Base-by-base conservation (phyloP, 257 asterid genomes). In the Coffea canephora region DNA sequence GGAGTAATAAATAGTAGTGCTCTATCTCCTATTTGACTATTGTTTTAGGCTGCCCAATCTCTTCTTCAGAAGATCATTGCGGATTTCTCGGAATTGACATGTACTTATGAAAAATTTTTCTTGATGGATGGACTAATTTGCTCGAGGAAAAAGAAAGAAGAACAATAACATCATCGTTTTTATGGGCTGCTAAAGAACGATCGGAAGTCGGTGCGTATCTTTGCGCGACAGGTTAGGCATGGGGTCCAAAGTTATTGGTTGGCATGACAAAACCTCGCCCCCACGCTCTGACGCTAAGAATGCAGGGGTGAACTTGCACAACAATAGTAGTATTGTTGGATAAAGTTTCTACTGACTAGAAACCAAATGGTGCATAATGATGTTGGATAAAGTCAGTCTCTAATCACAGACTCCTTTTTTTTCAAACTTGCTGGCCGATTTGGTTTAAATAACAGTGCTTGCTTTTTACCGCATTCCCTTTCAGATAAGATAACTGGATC, bases 241-340 rank as follows among this genome's bases (percentile, higher is more conserved):
- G 21, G 59, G 39, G 65, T 73, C 77, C 50, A 73, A 73, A 50
- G 43, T 7, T 59, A 8, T 73, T 50, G 66, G 49, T 73, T 50
- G 66, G 34, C 77, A 31, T 31, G 34, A 31, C 34, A 31, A 31
- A 31, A 31, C 64, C 31, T 15, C 1, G 49, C 49, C 48, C 48
- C 48, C 48, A 45, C 48, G 7, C 48, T 8, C 7, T 4, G 48
- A 25, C 12, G 23, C 11, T 19, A 25, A 27, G 43, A 0, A 4
- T 46, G 41, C 31, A n/a, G 19, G 19, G 64, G 0, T 15, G 11
- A 27, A 5, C 3, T 73, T 52, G 77, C 62, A 27, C 31, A 50
- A 5, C 65, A 73, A 0, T 73, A 50, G 31, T 73, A 31, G 31
- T 50, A 4, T 39, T 39, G 43, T 39, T 39, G 77, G 77, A 52